Evolutionary conservation across 352 stramenopile genomes (phyloP).

Genomic region (Thraustochytrium striatum): DNA sequence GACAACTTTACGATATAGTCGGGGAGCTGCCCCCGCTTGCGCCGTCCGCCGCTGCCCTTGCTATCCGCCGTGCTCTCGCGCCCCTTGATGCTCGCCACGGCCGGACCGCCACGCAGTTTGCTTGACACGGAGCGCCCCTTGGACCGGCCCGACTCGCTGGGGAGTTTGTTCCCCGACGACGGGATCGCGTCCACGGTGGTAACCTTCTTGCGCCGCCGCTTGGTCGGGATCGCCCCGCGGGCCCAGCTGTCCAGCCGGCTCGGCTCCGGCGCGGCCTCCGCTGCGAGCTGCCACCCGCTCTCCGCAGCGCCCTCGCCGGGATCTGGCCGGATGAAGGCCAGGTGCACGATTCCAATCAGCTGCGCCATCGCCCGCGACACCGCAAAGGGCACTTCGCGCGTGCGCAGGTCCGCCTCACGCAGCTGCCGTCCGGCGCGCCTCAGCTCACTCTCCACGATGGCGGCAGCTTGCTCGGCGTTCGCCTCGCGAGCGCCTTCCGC

Average conservation of each 20-base stretch:
- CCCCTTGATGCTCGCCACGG: no score
- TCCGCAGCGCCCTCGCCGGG: neutral
- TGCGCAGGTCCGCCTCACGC: conserved; percentile 6
- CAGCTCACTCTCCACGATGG: neutral
- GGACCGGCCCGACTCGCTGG: conserved; percentile 23
- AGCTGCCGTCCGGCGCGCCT: neutral
- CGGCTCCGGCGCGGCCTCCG: neutral
- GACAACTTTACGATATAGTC: conserved; percentile 24
- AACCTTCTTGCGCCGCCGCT: neutral
- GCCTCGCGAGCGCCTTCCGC: neutral
- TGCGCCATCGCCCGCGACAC: neutral
- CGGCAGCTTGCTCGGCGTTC: neutral
- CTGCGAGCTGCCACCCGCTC: neutral
- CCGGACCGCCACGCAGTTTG: conserved; percentile 12
- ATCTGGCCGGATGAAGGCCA: conserved; percentile 13
- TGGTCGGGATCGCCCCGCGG: conserved; percentile 12
- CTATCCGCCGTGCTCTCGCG: neutral
- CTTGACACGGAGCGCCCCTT: neutral
- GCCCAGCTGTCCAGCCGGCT: conserved; percentile 18
- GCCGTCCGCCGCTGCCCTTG: neutral
- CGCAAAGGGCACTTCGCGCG: conserved; percentile 20
- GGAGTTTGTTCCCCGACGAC: neutral
- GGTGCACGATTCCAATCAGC: neutral
- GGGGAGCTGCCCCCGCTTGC: conserved; percentile 14
- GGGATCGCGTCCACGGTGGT: neutral